Conservation (phyloP, 768 basidiomycete genomes). For the Amanita brunnescens region DNA sequence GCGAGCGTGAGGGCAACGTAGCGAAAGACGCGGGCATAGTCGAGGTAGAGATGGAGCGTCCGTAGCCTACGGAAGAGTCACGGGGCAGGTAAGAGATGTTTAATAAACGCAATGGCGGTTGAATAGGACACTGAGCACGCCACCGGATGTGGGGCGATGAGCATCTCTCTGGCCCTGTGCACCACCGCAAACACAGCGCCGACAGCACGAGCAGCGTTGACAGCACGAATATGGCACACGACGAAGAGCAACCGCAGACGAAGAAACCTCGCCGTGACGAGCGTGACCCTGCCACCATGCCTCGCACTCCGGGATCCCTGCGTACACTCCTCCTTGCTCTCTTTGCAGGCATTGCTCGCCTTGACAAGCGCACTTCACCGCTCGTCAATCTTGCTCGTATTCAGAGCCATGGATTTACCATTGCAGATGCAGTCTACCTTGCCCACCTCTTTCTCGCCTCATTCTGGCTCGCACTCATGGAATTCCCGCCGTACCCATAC, state of each 20-base stretch:
- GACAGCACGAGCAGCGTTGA: neutral
- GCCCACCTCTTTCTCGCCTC: conserved; percentile 52
- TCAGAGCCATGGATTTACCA: conserved; percentile 44
- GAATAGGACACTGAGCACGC: too few relatives aligned
- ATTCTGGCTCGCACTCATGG: conserved; percentile 72
- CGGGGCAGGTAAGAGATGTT: too few relatives aligned
- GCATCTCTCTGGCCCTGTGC: too few relatives aligned
- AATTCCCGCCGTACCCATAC: conserved; percentile 54
- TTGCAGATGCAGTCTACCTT: conserved; percentile 53
- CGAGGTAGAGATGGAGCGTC: conserved; percentile 58
- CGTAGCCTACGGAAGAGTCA: conserved; percentile 62
- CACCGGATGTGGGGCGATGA: too few relatives aligned
- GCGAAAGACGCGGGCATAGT: conserved; percentile 41
- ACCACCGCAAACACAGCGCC: too few relatives aligned
- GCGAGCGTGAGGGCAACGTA: conserved; percentile 76
- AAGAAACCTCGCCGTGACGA: too few relatives aligned
- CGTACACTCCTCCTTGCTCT: conserved; percentile 36
- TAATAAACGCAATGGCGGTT: too few relatives aligned
- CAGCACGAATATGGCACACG: too few relatives aligned
- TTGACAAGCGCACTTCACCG: conserved; percentile 76
- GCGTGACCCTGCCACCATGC: neutral
- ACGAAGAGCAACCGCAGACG: too few relatives aligned
- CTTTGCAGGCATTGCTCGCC: conserved; percentile 49
- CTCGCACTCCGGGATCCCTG: neutral
- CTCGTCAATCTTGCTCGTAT: conserved; percentile 53